A percentile compares a stretch with the other conserved stretches of the same genome.
Conservation (phyloP, 495 filamentous ascomycete species). For the Barbatosphaeria neglecta region DNA sequence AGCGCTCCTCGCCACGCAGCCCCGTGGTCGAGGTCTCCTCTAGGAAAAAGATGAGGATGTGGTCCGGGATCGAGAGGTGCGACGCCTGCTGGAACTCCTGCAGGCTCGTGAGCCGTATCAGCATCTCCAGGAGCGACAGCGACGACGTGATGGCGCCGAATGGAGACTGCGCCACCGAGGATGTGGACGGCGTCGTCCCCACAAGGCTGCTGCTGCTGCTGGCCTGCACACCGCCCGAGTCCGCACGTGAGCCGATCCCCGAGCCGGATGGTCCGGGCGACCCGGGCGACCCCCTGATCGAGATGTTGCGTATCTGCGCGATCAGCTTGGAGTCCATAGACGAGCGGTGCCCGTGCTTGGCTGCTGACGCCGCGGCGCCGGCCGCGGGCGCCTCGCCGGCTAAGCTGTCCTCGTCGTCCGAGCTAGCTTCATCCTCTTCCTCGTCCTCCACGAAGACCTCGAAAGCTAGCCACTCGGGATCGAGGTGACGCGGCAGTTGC, state of each 20-base stretch:
- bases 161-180: slow-evolving; percentile 19
- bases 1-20: slow-evolving; percentile 56
- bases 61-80: slow-evolving; percentile 88
- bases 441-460: slow-evolving; percentile 68
- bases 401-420: slow-evolving; percentile 15
- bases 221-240: too few species aligned
- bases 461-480: slow-evolving; percentile 92
- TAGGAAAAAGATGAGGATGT: slow-evolving; percentile 89
- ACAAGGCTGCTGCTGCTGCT: background rate
- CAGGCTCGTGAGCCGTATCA: slow-evolving; percentile 83
- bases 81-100: slow-evolving; percentile 94
- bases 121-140: slow-evolving; percentile 85
- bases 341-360: slow-evolving; percentile 2
- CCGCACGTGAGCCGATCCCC: too few species aligned
- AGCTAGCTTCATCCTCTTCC: slow-evolving; percentile 25
- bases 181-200: slow-evolving; percentile 5
- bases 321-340: slow-evolving; percentile 28
- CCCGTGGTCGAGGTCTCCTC: slow-evolving; percentile 69
- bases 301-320: slow-evolving; percentile 28
- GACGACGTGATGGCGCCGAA: slow-evolving; percentile 58
- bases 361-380: slow-evolving; percentile 5
- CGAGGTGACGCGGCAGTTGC: slow-evolving; percentile 65
- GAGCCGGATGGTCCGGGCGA: slow-evolving; percentile 3
- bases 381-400: slow-evolving; percentile 7
- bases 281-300: slow-evolving; percentile 18